Evolutionary conservation across 2,329 filamentous ascomycete species (phyloP).

Genomic region (Trichocomaceae sp.): DNA sequence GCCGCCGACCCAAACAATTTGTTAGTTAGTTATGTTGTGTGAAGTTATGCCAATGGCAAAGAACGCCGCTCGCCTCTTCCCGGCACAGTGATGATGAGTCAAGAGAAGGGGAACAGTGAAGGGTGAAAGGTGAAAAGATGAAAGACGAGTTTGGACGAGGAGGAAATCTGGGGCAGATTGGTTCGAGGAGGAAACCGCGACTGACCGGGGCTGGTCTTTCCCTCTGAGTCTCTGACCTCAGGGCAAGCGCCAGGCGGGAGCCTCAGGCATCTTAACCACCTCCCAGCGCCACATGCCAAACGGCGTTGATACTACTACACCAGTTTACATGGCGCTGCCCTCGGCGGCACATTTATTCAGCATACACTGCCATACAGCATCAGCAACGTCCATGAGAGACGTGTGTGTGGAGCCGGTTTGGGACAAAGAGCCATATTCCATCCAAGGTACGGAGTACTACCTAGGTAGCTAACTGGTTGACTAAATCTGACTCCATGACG

Average conservation of each 20-base stretch:
- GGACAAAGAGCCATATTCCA: too few species aligned
- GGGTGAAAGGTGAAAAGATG: neutral
- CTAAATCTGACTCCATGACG: too few species aligned
- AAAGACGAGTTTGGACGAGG: neutral
- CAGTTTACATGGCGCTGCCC: too few species aligned
- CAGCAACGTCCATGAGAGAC: neutral
- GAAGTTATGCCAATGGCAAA: neutral
- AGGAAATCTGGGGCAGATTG: neutral
- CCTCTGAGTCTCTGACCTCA: neutral
- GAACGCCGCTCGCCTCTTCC: slow-evolving; percentile 11
- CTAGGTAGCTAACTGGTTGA: too few species aligned
- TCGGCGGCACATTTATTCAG: neutral
- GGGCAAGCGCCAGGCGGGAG: too few species aligned
- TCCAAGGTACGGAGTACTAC: too few species aligned
- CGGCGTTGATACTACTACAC: too few species aligned
- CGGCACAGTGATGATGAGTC: neutral
- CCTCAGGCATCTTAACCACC: neutral
- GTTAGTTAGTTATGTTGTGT: neutral
- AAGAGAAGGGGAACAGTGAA: neutral
- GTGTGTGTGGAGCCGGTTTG: neutral
- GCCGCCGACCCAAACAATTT: slow-evolving; percentile 7
- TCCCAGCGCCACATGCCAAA: too few species aligned
- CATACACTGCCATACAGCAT: too few species aligned
- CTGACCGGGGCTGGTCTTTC: neutral
- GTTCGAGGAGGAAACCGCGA: neutral